Evolutionary conservation across 2,329 filamentous ascomycete species (phyloP), one percentile per base, ranked within the genome.

Genomic region (Fusarium clavum): DNA sequence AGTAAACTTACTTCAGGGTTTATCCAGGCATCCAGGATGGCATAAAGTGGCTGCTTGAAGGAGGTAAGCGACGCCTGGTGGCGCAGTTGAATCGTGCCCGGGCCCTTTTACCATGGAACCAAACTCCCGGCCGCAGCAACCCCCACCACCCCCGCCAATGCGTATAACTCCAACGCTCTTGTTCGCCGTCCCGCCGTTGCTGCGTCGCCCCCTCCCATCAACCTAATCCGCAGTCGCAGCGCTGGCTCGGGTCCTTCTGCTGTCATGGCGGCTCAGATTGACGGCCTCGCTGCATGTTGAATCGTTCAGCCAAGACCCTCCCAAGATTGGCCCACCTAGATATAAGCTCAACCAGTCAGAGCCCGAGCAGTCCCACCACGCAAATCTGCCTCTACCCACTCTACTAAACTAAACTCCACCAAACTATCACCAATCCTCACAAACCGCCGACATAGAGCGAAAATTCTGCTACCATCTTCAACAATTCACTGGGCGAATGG

Each of bases 401-500:
- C 16, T n/a, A 9, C 16, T 38, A 38, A 18, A n/a, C 34, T 38
- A 9, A 34, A 38, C 34, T 38, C 34, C 34, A 38, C 34, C 16
- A 11, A 38, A 38, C 34, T 38, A 38, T 38, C 34, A 38, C 34
- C 34, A n/a, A 38, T 38, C 6, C 34, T n/a, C 18, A 11, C 34
- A n/a, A 6, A 11, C 9, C 16, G 18, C 34, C 34, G 34, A 38
- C 16, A 38, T 38, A 38, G 34, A 38, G 34, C 16, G 9, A 38
- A n/a, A 38, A 6, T n/a, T 38, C 9, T 11, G 5, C 16, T 18
- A 3, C 5, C 16, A n/a, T 11, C 34, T 11, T n/a, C 34, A 38
- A 38, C 34, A 38, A 38, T 38, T 38, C 34, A 38, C 34, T 38
- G 61, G 61, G 61, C 61, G 61, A 64, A 64, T 64, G 60, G 60